A percentile compares a stretch with the other conserved stretches of the same genome.
These are phyloP conservation scores for Diaporthe citri DNA, from an alignment of 2,329 filamentous ascomycete species.

Conservation along the genomic window DNA sequence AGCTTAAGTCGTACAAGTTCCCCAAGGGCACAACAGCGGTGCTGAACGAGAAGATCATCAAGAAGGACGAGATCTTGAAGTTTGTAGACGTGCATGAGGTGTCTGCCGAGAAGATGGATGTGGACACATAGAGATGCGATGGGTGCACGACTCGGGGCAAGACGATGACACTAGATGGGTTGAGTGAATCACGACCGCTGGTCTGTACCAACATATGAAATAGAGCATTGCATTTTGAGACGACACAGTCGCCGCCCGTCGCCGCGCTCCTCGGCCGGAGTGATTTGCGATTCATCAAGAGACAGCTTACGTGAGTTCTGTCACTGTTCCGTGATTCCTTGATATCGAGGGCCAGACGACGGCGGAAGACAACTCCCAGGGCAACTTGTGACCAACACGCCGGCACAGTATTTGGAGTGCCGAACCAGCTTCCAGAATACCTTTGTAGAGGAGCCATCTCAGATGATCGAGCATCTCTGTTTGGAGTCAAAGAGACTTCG, in stretches of 20 bases:
- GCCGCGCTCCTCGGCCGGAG: not conserved
- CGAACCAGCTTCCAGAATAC: not conserved
- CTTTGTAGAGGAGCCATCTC: not conserved
- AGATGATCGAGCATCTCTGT: not conserved
- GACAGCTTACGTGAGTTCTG: not conserved
- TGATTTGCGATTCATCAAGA: not conserved
- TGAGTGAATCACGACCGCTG: slow-evolving; percentile 15
- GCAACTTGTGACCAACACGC: not conserved
- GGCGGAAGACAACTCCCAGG: not conserved
- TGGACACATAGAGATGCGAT: slow-evolving; percentile 65
- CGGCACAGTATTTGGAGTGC: not conserved
- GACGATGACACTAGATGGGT: slow-evolving; percentile 15
- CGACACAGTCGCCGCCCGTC: not conserved
- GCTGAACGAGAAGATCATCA: slow-evolving; percentile 96
- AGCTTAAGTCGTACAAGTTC: slow-evolving; percentile 95
- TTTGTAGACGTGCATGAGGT: slow-evolving; percentile 94
- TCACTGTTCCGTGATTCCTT: not conserved
- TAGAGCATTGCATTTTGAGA: slow-evolving; percentile 39
- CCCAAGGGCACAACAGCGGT: slow-evolving; percentile 92
- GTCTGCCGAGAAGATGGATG: slow-evolving; percentile 77
- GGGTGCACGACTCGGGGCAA: not conserved
- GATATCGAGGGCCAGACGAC: not conserved
- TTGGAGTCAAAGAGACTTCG: not conserved
- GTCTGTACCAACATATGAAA: slow-evolving; percentile 40
- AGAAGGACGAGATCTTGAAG: slow-evolving; percentile 91